Conservation (phyloP, 768 basidiomycete genomes). For the Pleurotus sapidus region DNA sequence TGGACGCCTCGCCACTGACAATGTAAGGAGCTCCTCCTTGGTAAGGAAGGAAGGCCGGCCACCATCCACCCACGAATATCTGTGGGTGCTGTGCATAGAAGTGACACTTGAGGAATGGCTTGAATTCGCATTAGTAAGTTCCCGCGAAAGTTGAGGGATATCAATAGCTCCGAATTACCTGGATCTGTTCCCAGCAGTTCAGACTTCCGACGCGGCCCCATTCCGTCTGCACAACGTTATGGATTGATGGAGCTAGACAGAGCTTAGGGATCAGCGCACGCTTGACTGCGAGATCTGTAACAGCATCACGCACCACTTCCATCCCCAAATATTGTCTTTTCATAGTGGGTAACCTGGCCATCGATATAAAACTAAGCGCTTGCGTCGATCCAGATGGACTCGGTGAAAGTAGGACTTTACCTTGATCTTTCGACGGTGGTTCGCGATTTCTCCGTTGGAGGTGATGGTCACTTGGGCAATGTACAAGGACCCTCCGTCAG, state of each 20-base stretch:
- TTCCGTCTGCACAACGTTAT: constrained; percentile 26
- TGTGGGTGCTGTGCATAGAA: constrained; percentile 28
- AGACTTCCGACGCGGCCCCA: constrained; percentile 23
- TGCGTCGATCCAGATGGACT: not conserved
- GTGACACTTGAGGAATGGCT: constrained; percentile 27
- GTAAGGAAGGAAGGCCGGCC: constrained; percentile 24
- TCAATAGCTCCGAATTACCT: constrained; percentile 9
- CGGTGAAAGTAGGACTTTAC: constrained; percentile 10
- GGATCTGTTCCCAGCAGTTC: constrained; percentile 30
- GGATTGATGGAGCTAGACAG: constrained; percentile 24
- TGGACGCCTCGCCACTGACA: constrained; percentile 24
- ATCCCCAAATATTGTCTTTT: constrained; percentile 27
- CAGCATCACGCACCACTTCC: constrained; percentile 20
- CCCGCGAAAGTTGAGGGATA: not conserved
- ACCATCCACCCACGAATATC: constrained; percentile 27
- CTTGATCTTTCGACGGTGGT: constrained; percentile 29
- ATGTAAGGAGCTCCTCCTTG: constrained; percentile 25
- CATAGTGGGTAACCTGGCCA: constrained; percentile 26
- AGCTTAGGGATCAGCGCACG: too few relatives aligned
- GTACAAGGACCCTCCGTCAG: constrained; percentile 21
- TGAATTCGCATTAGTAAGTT: not conserved
- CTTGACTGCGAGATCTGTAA: too few relatives aligned
- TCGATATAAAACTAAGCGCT: constrained; percentile 6
- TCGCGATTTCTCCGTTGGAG: constrained; percentile 23
- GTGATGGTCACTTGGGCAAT: constrained; percentile 26